Base-by-base conservation (phyloP, 2,329 filamentous ascomycete species). In the Verticillium longisporum region DNA sequence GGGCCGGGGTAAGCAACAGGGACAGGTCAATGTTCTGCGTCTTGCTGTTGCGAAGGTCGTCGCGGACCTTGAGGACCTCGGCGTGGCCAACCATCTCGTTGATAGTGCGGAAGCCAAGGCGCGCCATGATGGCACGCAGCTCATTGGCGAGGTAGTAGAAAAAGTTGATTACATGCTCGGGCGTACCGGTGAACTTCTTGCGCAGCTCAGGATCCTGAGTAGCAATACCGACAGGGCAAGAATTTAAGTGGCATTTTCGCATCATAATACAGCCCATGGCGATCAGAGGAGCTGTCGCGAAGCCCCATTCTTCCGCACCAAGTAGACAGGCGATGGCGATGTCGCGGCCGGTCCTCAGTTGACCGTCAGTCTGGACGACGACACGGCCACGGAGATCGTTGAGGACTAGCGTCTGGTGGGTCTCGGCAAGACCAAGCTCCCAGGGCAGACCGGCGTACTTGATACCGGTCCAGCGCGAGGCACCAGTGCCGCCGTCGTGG, bases 61-160 rank as follows among this genome's bases (percentile, higher is more conserved):
- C 93, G 37, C 92, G 88, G 67, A 96, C 89, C 77, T 87, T 90
- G 58, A 98, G 82, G 45, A 89, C 84, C 75, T 98, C 94, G 31
- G 91, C 94, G 67, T 89, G 92, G 21, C 94, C 94, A 70, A 98
- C 91, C 94, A 97, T 97, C 75, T 98, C 94, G 73, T 97, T 98
- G 73, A 98, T 89, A 63, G 91, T 96, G 66, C 94, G 88, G 85
- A 96, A 92, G 67, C 94, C 94, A 69, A 97, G 87, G 77, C 90
- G 92, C 57, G 94, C 93, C 94, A 98, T 97, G 77, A 98, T 96
- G 38, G 93, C 92, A 72, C 94, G 89, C 62, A 98, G 86, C 79
- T 98, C 94, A 72, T 98, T 98, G 68, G 94, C 90, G 59, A 98
- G 84, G 71, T 97, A 98, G 80, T 97, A 98, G 80, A 97, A 97